These are phyloP conservation scores for Chiua virens DNA, from an alignment of 768 basidiomycete species.

Conservation along the genomic window DNA sequence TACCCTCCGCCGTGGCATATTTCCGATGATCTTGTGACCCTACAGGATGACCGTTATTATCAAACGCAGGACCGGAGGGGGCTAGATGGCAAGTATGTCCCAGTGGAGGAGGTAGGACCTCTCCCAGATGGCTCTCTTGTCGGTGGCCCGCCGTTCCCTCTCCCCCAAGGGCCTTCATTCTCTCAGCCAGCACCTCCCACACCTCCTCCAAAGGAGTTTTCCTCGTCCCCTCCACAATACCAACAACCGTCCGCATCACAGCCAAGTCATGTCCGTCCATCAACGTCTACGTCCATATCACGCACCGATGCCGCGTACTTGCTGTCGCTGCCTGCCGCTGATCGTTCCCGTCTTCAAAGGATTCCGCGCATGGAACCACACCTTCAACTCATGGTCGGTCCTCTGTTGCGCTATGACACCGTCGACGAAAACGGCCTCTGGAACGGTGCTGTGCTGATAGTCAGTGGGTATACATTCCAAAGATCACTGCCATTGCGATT, in stretches of 20 bases:
- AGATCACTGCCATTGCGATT: neutral
- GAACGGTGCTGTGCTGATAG: conserved; percentile 86
- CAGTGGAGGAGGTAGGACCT: conserved; percentile 60
- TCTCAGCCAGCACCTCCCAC: conserved; percentile 37
- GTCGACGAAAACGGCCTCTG: conserved; percentile 75
- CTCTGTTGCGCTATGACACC: conserved; percentile 88
- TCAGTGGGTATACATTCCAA: conserved; percentile 63
- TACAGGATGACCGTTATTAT: conserved; percentile 33
- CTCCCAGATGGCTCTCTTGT: conserved; percentile 57
- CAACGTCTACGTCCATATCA: conserved; percentile 1
- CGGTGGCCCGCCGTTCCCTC: conserved; percentile 47
- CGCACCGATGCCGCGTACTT: conserved; percentile 35
- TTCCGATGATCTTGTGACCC: conserved; percentile 17
- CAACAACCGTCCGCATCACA: conserved; percentile 18
- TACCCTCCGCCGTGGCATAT: neutral
- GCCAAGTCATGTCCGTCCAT: conserved; percentile 26
- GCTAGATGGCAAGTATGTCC: conserved; percentile 49
- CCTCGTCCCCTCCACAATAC: neutral
- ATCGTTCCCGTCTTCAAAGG: conserved; percentile 59
- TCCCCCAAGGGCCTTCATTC: conserved; percentile 12
- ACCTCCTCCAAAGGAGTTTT: conserved; percentile 45
- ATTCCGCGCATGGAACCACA: conserved; percentile 75
- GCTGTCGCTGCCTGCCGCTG: conserved; percentile 56
- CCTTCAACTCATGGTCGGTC: conserved; percentile 90
- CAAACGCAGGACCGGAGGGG: conserved; percentile 35